Percentiles rank a stretch among this genome's conserved stretches.
phyloP scores from a whole-genome alignment of 257 asterid genomes.

The Leonotis leonurus region DNA sequence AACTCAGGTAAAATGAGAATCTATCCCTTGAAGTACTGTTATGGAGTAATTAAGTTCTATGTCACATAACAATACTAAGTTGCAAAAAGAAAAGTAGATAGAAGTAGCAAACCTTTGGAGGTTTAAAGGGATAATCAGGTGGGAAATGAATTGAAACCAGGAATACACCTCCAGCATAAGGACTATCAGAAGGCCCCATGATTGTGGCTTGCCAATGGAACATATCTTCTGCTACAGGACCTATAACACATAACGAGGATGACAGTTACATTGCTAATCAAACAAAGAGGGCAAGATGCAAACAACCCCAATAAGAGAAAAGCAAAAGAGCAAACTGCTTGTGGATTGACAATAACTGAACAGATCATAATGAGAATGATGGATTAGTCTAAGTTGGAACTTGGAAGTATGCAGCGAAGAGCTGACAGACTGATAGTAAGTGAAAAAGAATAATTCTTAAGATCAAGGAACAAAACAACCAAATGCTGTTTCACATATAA shows the following conservation, averaged over 20 bases:
- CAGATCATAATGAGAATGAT: neutral
- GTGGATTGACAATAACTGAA: neutral
- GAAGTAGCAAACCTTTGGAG: slow-evolving; percentile 35
- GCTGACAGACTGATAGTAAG: neutral
- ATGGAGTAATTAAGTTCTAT: neutral
- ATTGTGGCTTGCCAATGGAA: slow-evolving; percentile 53
- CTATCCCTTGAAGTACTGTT: neutral
- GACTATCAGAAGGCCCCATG: slow-evolving; percentile 52
- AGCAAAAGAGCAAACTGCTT: neutral
- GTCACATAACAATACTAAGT: neutral
- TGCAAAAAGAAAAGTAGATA: neutral
- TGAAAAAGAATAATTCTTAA: neutral
- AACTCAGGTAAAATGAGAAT: neutral
- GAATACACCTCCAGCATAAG: slow-evolving; percentile 47
- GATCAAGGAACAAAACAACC: neutral
- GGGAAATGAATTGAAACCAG: slow-evolving; percentile 50
- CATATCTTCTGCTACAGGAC: slow-evolving; percentile 54
- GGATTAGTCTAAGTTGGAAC: neutral
- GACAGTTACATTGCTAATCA: neutral
- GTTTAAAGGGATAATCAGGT: slow-evolving; percentile 50
- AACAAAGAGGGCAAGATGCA: neutral
- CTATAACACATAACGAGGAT: slow-evolving; percentile 9
- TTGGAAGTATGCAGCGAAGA: neutral
- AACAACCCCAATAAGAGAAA: neutral
- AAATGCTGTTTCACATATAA: neutral